A percentile compares a stretch with the other conserved stretches of the same genome.
Evolutionary conservation across 2,329 filamentous ascomycete species (phyloP).

Genomic region (Trichophyton benhamiae): DNA sequence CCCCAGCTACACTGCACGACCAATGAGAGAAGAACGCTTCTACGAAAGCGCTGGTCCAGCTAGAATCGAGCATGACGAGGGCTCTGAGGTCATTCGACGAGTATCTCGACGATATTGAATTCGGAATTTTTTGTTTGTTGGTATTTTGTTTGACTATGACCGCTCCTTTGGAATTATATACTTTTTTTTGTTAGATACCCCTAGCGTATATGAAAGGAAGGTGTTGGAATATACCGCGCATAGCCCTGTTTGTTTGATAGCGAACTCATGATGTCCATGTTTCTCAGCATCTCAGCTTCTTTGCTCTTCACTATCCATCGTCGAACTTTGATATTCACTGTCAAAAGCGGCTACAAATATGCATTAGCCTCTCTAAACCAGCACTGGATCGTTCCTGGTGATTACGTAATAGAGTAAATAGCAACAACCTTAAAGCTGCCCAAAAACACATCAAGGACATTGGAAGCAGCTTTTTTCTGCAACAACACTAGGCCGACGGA

Average conservation of each 20-base stretch:
- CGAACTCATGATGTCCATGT: neutral
- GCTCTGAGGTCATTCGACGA: conserved; percentile 22
- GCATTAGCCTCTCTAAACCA: neutral
- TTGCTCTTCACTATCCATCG: neutral
- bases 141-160: neutral
- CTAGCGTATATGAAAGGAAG: neutral
- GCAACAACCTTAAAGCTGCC: conserved; percentile 1
- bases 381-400: neutral
- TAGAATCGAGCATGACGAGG: conserved; percentile 22
- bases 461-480: neutral
- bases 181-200: neutral
- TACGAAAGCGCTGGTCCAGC: conserved; percentile 26
- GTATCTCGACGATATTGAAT: conserved; percentile 24
- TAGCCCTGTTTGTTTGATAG: neutral
- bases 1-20: conserved; percentile 26
- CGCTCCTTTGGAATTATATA: neutral
- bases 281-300: neutral
- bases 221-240: neutral
- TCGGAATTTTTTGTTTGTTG: neutral
- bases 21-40: conserved; percentile 25
- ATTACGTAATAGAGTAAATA: neutral
- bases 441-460: neutral
- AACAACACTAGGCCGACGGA: neutral
- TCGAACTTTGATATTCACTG: neutral
- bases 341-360: neutral